Base-by-base conservation (phyloP, 177 flowering plant species). In the Telopea speciosissima region DNA sequence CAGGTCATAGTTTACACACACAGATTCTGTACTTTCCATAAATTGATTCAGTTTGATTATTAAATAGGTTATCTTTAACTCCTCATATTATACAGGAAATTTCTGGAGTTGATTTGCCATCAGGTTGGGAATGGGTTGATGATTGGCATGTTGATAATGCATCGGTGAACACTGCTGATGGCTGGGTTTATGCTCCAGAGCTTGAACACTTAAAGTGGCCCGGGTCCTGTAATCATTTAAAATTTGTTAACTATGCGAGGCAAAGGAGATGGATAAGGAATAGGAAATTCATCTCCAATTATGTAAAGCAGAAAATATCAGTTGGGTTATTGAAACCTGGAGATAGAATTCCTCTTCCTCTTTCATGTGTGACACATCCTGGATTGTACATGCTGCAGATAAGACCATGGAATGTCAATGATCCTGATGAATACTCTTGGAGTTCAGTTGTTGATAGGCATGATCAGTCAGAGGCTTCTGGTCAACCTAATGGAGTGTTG, bases 161-260 rank as follows among this genome's bases (percentile, higher is more conserved):
- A 68, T 84, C 94, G 40, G 82, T 77, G 17, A 81, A 75, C 66
- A 80, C 84, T 69, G 77, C 81, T 80, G 96, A 89, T 78, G 92
- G 92, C 31, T 92, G 97, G 97, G 88, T 87, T 70, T 92, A 92
- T 88, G 89, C 94, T 65, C 89, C 92, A 49, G 84, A 90, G 60
- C 69, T 80, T 58, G 85, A 82, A 71, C 80, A 79, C 69, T 77
- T 90, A 62, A 85, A 86, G 67, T 90, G 96, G 92, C 93, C 96
- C 3, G 79, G 79, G 52, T 85, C 96, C 22, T 81, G 61, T 73
- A 75, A 77, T 79, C 78, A 82, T 22, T 52, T 74, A 49, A 82
- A 79, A 66, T 79, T 23, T 83, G 85, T 77, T 12, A 89, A 88
- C 45, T 71, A 77, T 71, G 95, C 85, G 17, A 83, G 96, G 83